These are phyloP conservation scores for Penicillium goetzii DNA, from an alignment of 495 filamentous ascomycete species.

Conservation along the genomic window DNA sequence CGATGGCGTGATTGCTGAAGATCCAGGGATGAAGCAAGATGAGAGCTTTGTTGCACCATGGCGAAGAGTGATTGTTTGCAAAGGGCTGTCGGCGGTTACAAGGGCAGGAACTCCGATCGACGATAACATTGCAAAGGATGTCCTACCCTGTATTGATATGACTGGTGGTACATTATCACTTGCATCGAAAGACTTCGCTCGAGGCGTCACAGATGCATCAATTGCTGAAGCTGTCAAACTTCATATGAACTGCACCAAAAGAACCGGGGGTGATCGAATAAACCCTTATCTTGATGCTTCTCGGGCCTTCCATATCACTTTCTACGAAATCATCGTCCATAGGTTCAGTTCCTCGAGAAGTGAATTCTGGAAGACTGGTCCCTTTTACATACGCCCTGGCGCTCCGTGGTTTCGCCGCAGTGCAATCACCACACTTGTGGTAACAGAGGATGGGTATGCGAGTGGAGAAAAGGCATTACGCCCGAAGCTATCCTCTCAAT, in stretches of 20 bases:
- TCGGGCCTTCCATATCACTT: not conserved
- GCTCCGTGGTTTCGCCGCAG: not conserved
- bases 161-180: not conserved
- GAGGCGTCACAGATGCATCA: not conserved
- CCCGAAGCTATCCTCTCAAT: not conserved
- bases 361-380: not conserved
- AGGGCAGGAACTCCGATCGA: not conserved
- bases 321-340: not conserved
- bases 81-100: not conserved
- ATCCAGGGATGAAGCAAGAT: not conserved
- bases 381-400: not conserved
- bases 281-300: not conserved
- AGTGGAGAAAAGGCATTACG: not conserved
- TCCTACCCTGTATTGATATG: not conserved
- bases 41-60: not conserved
- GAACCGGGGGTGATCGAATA: not conserved
- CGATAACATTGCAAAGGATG: not conserved
- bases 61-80: conserved; percentile 3
- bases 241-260: conserved; percentile 2
- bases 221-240: not conserved
- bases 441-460: not conserved
- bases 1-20: no score
- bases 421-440: not conserved
- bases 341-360: not conserved
- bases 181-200: not conserved